These are phyloP conservation scores for Rhynchospora pubera DNA, from an alignment of 176 grass and related monocot genomes.

Conservation along the genomic window DNA sequence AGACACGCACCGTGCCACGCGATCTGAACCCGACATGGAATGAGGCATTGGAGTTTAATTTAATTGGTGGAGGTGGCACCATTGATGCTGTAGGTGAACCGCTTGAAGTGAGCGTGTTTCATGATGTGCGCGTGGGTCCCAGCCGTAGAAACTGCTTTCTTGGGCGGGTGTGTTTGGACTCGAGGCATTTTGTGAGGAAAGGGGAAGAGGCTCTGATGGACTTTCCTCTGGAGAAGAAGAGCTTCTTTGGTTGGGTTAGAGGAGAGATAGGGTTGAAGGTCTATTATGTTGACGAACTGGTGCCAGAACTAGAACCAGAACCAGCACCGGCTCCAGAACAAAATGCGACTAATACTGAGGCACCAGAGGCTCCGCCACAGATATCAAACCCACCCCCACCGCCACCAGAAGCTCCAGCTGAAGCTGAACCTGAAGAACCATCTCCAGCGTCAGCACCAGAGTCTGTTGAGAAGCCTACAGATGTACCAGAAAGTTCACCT, in stretches of 20 bases:
- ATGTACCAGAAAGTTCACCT: conserved; percentile 19
- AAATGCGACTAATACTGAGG: neutral
- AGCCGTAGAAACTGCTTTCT: conserved; percentile 75
- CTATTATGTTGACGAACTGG: conserved; percentile 59
- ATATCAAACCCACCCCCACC: neutral
- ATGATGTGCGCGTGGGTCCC: conserved; percentile 53
- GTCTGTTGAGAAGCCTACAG: conserved; percentile 13
- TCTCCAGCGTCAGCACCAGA: neutral
- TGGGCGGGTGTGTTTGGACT: conserved; percentile 67
- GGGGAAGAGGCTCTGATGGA: conserved; percentile 88
- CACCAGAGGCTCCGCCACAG: neutral
- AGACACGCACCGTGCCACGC: conserved; percentile 54
- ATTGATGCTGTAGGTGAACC: conserved; percentile 31
- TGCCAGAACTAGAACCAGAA: conserved; percentile 18
- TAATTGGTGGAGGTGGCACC: conserved; percentile 21
- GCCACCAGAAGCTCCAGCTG: neutral
- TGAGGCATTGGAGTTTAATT: conserved; percentile 63
- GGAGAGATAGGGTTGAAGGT: conserved; percentile 72
- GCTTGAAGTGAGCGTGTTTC: conserved; percentile 61
- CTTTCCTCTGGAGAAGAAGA: conserved; percentile 82
- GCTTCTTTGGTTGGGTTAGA: conserved; percentile 66
- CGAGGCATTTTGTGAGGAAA: conserved; percentile 59
- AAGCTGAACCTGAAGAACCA: neutral
- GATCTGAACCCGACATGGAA: conserved; percentile 80
- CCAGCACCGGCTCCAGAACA: conserved; percentile 14